Base-by-base conservation (phyloP, 208 protist genomes). In the Endotrypanum monterogeii region DNA sequence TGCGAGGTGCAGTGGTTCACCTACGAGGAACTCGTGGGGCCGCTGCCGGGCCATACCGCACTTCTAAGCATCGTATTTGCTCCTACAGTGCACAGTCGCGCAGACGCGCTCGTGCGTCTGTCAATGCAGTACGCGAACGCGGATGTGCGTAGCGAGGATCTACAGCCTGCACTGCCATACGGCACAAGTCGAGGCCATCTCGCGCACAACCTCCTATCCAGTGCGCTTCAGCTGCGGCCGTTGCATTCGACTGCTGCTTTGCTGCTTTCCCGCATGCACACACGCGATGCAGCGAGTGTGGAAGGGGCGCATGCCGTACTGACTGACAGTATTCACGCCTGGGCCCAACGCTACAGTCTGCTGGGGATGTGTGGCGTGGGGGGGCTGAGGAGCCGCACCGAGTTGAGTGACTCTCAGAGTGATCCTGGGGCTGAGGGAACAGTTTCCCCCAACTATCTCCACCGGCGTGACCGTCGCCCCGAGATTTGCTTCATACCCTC, bases 401-500 rank as follows among this genome's bases (percentile, higher is more conserved):
- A 11, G 9, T 14, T 41, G 28, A 41, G 16, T 25, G 39, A 16
- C 62, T 44, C 16, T 39, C 62, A 37, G 62, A 14, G 3, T 28
- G 20, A 3, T 25, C 30, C 35, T 28, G 30, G 0, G 1, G 18
- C 20, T 63, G 58, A 63, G 30, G 8, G 58, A 37, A 0, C 41
- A 4, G 44, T n/a, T 8, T 37, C 9, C n/a, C 41, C 20, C 11
- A 1, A 23, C 6, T 74, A 76, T 18, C 44, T 84, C 28, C 74
- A 73, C 60, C 79, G 79, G n/a, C 67, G 66, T n/a, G 74, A 79
- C 6, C 80, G 80, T 55, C 50, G 71, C 39, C 80, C 80, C 6
- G 67, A 71, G 25, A 37, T 61, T 51, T 84, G 79, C 74, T 83
- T 73, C 25, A 76, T 80, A 6, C 82, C 82, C 1, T 69, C 78